Evolutionary conservation across 768 basidiomycete species (phyloP).

Genomic region (Lactarius psammicola): DNA sequence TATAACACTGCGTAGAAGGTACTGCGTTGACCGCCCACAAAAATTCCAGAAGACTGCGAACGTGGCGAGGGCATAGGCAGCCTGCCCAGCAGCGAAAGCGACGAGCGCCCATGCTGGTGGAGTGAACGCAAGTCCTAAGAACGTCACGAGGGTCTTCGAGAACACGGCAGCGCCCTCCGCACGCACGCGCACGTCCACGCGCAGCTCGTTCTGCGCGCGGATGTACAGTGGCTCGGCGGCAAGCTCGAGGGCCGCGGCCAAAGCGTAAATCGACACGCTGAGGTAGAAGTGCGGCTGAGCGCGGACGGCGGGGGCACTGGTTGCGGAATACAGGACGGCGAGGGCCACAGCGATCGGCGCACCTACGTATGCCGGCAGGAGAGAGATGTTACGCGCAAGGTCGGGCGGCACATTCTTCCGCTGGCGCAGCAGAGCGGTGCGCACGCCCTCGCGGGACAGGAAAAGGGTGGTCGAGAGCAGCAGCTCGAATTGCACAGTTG

Average conservation of each 20-base stretch:
- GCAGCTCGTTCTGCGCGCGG: slow-evolving; percentile 58
- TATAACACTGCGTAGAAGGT: slow-evolving; percentile 29
- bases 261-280: slow-evolving; percentile 67
- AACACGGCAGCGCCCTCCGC: slow-evolving; percentile 87
- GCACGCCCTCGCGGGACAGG: slow-evolving; percentile 88
- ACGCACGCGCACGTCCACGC: slow-evolving; percentile 68
- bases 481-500: slow-evolving; percentile 92
- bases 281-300: slow-evolving; percentile 62
- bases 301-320: slow-evolving; percentile 52
- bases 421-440: slow-evolving; percentile 79
- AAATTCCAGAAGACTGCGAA: slow-evolving; percentile 51
- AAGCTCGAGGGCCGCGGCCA: slow-evolving; percentile 76
- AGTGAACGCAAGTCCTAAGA: slow-evolving; percentile 52
- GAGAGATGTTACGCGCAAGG: slow-evolving; percentile 48
- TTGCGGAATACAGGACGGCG: slow-evolving; percentile 51
- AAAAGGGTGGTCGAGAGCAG: slow-evolving; percentile 88
- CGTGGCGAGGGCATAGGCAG: slow-evolving; percentile 63
- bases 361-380: slow-evolving; percentile 69
- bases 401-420: slow-evolving; percentile 23
- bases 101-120: slow-evolving; percentile 57
- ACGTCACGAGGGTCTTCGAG: slow-evolving; percentile 68
- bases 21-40: slow-evolving; percentile 28
- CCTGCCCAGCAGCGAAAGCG: slow-evolving; percentile 85
- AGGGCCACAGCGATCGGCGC: slow-evolving; percentile 59
- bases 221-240: slow-evolving; percentile 65